Conservation (phyloP, 2,329 filamentous ascomycete genomes). For the Rutstroemia sp. region DNA sequence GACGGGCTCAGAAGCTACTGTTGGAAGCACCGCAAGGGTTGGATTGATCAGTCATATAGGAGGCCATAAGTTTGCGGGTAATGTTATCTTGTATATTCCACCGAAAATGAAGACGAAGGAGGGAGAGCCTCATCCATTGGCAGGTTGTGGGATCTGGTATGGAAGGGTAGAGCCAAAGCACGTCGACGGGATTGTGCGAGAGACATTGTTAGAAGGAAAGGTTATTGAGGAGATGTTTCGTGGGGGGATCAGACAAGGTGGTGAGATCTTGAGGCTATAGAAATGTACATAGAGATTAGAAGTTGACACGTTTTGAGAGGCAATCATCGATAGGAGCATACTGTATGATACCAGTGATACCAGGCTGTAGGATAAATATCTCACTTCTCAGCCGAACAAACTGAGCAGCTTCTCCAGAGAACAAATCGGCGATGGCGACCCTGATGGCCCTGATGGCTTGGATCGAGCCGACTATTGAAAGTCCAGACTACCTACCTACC, state of each 20-base stretch:
- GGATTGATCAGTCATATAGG: conserved; percentile 73
- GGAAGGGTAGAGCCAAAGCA: conserved; percentile 68
- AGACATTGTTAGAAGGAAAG: conserved; percentile 60
- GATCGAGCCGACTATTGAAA: too few species aligned
- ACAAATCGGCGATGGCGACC: too few species aligned
- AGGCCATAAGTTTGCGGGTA: conserved; percentile 80
- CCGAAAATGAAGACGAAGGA: conserved; percentile 37
- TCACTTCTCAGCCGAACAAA: too few species aligned
- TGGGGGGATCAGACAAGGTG: conserved; percentile 54
- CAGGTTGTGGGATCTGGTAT: conserved; percentile 74
- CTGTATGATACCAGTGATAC: too few species aligned
- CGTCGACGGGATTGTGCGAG: conserved; percentile 66
- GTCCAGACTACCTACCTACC: too few species aligned
- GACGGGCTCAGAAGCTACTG: conserved; percentile 29
- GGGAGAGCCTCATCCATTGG: conserved; percentile 47
- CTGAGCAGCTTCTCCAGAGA: too few species aligned
- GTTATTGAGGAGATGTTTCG: conserved; percentile 66
- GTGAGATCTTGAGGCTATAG: conserved; percentile 38
- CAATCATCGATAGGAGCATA: too few species aligned
- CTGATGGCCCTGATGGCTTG: too few species aligned
- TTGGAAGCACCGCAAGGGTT: conserved; percentile 45
- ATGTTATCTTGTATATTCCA: conserved; percentile 75
- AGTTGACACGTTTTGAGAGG: too few species aligned
- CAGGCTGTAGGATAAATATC: too few species aligned
- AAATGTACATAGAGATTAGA: background rate